Evolutionary conservation across 441 rosid species (phyloP).

Genomic region (Raphanus hybrid): DNA sequence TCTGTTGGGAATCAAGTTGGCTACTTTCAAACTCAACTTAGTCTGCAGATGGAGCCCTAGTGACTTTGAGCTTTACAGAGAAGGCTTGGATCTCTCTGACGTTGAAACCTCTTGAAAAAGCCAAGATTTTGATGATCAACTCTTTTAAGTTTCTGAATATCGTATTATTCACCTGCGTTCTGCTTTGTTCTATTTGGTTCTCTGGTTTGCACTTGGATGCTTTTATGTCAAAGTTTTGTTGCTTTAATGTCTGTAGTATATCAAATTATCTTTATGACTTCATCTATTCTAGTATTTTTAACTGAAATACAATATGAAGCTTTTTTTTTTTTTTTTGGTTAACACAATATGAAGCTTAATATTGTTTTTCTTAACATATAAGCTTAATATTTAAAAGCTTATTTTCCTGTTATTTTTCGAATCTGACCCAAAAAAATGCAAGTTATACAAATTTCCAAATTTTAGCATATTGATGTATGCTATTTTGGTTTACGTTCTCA

Average conservation of each 20-base stretch:
- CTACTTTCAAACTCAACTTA: constrained; percentile 81
- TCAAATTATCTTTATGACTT: background rate
- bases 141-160: constrained; percentile 4
- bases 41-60: constrained; percentile 81
- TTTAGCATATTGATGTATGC: background rate
- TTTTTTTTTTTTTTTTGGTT: too few species aligned
- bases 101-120: constrained; percentile 63
- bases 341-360: background rate
- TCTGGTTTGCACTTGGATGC: constrained; percentile 15
- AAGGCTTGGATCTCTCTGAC: constrained; percentile 78
- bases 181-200: background rate
- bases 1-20: constrained; percentile 85
- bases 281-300: background rate
- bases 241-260: constrained; percentile 36
- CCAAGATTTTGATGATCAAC: constrained; percentile 30
- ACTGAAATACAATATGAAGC: background rate
- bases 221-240: constrained; percentile 35
- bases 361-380: background rate
- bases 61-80: constrained; percentile 78
- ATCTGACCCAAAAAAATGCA: background rate
- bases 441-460: background rate
- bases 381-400: background rate
- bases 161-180: constrained; percentile 11
- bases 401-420: background rate
- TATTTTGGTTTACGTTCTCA: background rate